Percentiles rank a stretch among this genome's conserved stretches.
Evolutionary conservation across 352 stramenopile species (phyloP).

Genomic region (Pythium insidiosum): DNA sequence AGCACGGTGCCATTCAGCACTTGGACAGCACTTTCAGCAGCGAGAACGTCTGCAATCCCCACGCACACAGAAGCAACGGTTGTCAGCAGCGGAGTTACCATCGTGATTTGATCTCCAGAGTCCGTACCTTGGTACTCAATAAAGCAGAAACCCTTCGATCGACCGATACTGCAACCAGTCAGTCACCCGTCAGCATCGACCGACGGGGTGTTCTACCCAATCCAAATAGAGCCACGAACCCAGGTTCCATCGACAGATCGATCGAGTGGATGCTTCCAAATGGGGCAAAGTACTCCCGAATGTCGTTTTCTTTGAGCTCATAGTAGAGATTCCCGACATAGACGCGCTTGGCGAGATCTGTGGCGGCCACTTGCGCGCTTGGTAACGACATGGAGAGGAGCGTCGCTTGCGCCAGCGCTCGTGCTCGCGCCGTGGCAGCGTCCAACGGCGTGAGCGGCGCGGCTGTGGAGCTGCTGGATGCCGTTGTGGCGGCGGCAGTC

Average conservation of each 20-base stretch:
- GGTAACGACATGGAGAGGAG: constrained; percentile 52
- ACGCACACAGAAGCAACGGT: no score
- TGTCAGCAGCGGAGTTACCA: no score
- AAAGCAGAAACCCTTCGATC: constrained; percentile 80
- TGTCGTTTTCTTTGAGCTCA: constrained; percentile 74
- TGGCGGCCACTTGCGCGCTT: constrained; percentile 31
- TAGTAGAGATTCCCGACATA: constrained; percentile 83
- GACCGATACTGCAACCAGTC: constrained; percentile 23
- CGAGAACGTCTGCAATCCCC: constrained; percentile 62
- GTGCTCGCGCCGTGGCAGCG: constrained; percentile 43
- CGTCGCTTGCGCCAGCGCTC: constrained; percentile 62
- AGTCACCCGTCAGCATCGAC: not conserved
- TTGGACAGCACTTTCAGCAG: constrained; percentile 69
- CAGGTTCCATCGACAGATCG: constrained; percentile 68
- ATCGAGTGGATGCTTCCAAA: constrained; percentile 69
- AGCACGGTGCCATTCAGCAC: constrained; percentile 59
- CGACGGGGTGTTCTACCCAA: no score
- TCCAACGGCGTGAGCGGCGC: constrained; percentile 33
- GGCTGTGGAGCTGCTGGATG: constrained; percentile 23
- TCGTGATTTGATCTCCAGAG: no score
- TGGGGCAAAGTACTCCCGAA: constrained; percentile 51
- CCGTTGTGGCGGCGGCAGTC: constrained; percentile 27
- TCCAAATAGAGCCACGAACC: no score
- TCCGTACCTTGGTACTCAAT: constrained; percentile 60
- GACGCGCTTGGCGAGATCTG: constrained; percentile 57